These are phyloP conservation scores for Pilasporangium apinafurcum DNA, from an alignment of 352 stramenopile species.

Conservation along the genomic window DNA sequence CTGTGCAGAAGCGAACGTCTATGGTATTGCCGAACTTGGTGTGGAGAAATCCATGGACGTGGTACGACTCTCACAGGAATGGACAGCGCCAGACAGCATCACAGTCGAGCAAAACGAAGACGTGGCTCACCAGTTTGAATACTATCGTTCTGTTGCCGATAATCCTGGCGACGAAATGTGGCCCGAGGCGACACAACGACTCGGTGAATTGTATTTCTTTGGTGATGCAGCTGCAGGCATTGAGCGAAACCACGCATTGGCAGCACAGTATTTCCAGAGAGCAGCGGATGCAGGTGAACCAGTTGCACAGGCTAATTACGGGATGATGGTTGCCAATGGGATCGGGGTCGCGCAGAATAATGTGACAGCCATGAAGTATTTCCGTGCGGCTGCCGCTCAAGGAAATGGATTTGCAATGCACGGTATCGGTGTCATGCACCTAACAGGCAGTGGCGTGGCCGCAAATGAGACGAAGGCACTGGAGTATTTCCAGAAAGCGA, in stretches of 20 bases:
- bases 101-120: slow-evolving; percentile 25
- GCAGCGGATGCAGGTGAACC: slow-evolving; percentile 61
- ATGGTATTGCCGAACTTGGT: slow-evolving; percentile 39
- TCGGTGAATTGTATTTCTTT: slow-evolving; percentile 72
- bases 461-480: slow-evolving; percentile 58
- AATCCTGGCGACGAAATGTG: slow-evolving; percentile 60
- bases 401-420: slow-evolving; percentile 60
- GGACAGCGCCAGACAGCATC: slow-evolving; percentile 9
- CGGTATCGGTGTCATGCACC: slow-evolving; percentile 57
- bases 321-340: slow-evolving; percentile 64
- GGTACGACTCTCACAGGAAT: slow-evolving; percentile 46
- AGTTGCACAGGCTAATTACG: slow-evolving; percentile 62
- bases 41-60: slow-evolving; percentile 29
- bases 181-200: slow-evolving; percentile 43
- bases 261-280: slow-evolving; percentile 53
- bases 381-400: slow-evolving; percentile 42
- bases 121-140: slow-evolving; percentile 47
- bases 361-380: slow-evolving; percentile 50
- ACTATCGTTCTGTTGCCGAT: slow-evolving; percentile 49
- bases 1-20: slow-evolving; percentile 50
- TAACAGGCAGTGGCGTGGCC: slow-evolving; percentile 36
- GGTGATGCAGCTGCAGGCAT: slow-evolving; percentile 57
- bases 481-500: slow-evolving; percentile 51
- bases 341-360: slow-evolving; percentile 55
- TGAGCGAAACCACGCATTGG: slow-evolving; percentile 30